These are phyloP conservation scores for Fusarium coicis DNA, from an alignment of 2,329 filamentous ascomycete species.

Conservation along the genomic window DNA sequence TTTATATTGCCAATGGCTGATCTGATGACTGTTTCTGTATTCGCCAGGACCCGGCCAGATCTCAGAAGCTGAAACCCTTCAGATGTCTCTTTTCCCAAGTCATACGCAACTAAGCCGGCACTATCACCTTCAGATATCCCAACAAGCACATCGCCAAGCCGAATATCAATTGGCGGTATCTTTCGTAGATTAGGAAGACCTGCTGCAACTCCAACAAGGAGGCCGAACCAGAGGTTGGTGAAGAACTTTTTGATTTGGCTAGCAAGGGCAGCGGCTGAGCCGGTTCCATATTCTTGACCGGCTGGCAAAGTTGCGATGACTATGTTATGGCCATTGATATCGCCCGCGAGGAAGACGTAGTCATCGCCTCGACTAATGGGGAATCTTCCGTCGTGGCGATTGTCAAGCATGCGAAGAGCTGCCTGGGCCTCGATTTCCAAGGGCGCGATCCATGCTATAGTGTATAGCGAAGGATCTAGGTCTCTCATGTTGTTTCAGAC, in stretches of 20 bases:
- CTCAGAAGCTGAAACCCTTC: constrained; percentile 44
- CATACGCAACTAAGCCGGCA: constrained; percentile 47
- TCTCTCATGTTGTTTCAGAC: background rate
- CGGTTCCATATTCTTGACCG: constrained; percentile 49
- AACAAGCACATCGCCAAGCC: constrained; percentile 53
- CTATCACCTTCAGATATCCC: constrained; percentile 39
- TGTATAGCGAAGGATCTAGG: constrained; percentile 41
- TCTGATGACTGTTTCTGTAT: constrained; percentile 47
- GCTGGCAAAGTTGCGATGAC: constrained; percentile 49
- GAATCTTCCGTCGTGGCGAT: constrained; percentile 48
- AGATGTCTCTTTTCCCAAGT: constrained; percentile 48
- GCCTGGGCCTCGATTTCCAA: constrained; percentile 51
- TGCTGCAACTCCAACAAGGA: constrained; percentile 52
- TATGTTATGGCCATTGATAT: constrained; percentile 51
- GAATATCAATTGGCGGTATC: constrained; percentile 47
- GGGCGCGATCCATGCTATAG: constrained; percentile 52
- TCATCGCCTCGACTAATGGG: constrained; percentile 46
- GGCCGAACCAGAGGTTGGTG: constrained; percentile 50
- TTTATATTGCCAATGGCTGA: constrained; percentile 50
- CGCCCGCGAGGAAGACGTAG: constrained; percentile 51
- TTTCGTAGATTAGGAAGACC: constrained; percentile 46
- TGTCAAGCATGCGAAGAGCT: constrained; percentile 49
- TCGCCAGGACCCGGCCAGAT: constrained; percentile 39
- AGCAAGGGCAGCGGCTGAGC: constrained; percentile 48
- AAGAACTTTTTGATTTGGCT: constrained; percentile 50